These are phyloP conservation scores for Phaffomyces thermotolerans DNA, from an alignment of 805 yeast species.

Conservation along the genomic window DNA sequence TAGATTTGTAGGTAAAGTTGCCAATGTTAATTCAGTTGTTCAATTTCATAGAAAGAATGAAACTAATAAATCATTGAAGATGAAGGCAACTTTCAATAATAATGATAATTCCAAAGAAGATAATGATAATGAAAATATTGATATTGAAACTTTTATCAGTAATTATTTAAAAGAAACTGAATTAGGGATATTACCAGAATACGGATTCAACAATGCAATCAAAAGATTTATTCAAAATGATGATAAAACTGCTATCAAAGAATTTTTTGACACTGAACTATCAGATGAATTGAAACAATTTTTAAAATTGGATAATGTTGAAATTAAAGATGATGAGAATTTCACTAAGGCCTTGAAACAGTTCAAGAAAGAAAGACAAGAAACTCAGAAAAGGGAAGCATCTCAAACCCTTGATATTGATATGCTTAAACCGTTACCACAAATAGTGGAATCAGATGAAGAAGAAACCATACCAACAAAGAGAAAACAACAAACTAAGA, in stretches of 20 bases:
- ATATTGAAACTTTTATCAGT: conserved; percentile 56
- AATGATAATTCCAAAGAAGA: conserved; percentile 14
- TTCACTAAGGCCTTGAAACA: conserved; percentile 38
- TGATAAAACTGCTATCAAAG: conserved; percentile 63
- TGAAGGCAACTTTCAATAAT: conserved; percentile 6
- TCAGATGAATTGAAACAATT: conserved; percentile 16
- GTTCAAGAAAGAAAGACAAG: conserved; percentile 29
- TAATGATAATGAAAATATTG: conserved; percentile 37
- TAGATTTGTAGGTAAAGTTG: conserved; percentile 83
- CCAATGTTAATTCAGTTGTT: conserved; percentile 83
- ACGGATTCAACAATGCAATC: conserved; percentile 68
- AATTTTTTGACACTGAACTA: conserved; percentile 48
- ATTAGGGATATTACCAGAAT: conserved; percentile 63
- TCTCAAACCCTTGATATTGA: background rate
- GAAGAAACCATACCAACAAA: background rate
- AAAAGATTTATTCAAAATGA: conserved; percentile 72
- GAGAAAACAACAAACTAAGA: background rate
- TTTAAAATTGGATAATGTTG: conserved; percentile 33
- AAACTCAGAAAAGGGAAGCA: conserved; percentile 1
- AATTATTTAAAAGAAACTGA: conserved; percentile 56
- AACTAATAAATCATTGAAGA: conserved; percentile 2
- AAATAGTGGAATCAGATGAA: conserved; percentile 5
- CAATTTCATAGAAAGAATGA: conserved; percentile 52
- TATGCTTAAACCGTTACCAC: background rate
- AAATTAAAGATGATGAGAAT: conserved; percentile 28